phyloP scores from a whole-genome alignment of 129 eudicot species.

The Lactuca saligna region DNA sequence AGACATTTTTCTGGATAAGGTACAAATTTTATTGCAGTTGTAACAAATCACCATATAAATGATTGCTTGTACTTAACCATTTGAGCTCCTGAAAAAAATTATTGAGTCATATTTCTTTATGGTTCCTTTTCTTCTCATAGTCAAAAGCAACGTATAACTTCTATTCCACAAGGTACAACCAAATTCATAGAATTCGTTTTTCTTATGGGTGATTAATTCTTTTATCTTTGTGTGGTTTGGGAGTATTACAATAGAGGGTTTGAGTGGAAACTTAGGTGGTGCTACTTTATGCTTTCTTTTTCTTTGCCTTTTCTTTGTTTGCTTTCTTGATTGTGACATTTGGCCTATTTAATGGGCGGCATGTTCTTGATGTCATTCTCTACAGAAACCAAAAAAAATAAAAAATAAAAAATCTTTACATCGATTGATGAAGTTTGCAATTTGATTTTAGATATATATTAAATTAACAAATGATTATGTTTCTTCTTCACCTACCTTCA shows the following conservation, averaged over 20 bases:
- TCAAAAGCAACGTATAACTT: slow-evolving; percentile 9
- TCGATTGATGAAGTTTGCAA: slow-evolving; percentile 27
- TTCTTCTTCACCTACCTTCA: slow-evolving; percentile 34
- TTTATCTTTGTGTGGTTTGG: slow-evolving; percentile 7
- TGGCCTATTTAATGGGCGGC: slow-evolving; percentile 46
- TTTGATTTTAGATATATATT: slow-evolving; percentile 27
- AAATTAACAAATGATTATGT: slow-evolving; percentile 26
- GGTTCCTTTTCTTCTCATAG: slow-evolving; percentile 2
- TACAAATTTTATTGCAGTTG: slow-evolving; percentile 18
- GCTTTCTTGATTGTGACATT: slow-evolving; percentile 51
- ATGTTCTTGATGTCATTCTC: slow-evolving; percentile 48
- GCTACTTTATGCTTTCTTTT: slow-evolving; percentile 37
- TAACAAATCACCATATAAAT: slow-evolving; percentile 8
- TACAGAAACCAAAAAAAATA: slow-evolving; percentile 2
- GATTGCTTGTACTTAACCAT: slow-evolving; percentile 8
- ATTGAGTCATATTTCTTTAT: slow-evolving; percentile 7
- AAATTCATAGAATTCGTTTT: no score
- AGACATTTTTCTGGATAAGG: slow-evolving; percentile 11
- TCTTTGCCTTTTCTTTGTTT: slow-evolving; percentile 35
- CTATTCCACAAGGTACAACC: slow-evolving; percentile 19
- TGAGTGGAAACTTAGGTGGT: slow-evolving; percentile 42
- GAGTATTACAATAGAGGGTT: slow-evolving; percentile 19
- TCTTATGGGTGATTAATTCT: background rate
- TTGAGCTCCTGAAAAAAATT: slow-evolving; percentile 8
- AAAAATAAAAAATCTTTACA: slow-evolving; percentile 10